A percentile compares a stretch with the other conserved stretches of the same genome.
phyloP scores from a whole-genome alignment of 2,329 filamentous ascomycete genomes.

The Ophiostoma ulmi region DNA sequence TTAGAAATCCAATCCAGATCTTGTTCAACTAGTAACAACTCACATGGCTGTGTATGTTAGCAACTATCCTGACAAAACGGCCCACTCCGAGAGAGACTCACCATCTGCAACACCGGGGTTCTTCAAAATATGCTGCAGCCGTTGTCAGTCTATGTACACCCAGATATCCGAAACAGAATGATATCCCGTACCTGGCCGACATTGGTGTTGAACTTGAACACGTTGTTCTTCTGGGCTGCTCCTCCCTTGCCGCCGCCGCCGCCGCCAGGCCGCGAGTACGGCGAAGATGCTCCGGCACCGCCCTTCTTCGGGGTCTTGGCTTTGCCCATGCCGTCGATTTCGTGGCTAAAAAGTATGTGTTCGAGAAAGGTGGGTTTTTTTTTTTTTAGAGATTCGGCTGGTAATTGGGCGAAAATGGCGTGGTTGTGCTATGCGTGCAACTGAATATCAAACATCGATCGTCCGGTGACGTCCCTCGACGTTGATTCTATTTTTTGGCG shows the following conservation, averaged over 20 bases:
- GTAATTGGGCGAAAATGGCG: not conserved
- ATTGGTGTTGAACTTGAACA: constrained; percentile 96
- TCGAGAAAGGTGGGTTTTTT: too few species aligned
- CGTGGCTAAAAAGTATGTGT: not conserved
- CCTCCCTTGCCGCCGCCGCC: constrained; percentile 19
- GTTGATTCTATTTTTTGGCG: constrained; percentile 26
- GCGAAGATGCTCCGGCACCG: constrained; percentile 32
- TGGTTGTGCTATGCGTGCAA: constrained; percentile 12
- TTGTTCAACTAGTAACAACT: not conserved
- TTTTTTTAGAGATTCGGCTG: too few species aligned
- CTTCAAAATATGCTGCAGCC: constrained; percentile 70
- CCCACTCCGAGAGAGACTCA: constrained; percentile 7
- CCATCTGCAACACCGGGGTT: constrained; percentile 32
- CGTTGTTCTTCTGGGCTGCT: constrained; percentile 57
- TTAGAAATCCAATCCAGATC: not conserved
- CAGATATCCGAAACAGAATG: not conserved
- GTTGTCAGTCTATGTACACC: not conserved
- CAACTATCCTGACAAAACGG: not conserved
- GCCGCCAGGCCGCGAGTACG: constrained; percentile 33
- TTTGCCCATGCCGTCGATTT: constrained; percentile 38
- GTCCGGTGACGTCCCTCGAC: constrained; percentile 6
- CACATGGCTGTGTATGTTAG: constrained; percentile 27
- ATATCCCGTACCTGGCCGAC: constrained; percentile 52
- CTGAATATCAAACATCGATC: not conserved
- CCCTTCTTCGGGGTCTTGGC: constrained; percentile 38